phyloP scores from a whole-genome alignment of 140 eudicot species.

The Ambrosia hybrid region DNA sequence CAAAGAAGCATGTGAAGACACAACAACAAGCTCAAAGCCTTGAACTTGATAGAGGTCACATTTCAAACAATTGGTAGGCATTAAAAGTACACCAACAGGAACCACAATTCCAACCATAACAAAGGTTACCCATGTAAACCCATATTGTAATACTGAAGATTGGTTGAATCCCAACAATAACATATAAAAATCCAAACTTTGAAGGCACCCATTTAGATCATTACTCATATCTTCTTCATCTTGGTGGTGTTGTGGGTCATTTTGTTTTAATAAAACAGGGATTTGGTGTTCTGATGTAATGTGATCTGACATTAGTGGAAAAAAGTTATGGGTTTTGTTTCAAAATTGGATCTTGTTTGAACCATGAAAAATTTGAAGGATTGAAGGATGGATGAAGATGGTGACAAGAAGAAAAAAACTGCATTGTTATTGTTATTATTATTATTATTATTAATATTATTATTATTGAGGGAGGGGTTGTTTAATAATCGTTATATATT shows the following conservation, averaged over 20 bases:
- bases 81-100: conserved; percentile 50
- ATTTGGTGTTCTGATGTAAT: conserved; percentile 14
- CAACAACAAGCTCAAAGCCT: conserved; percentile 67
- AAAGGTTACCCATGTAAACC: conserved; percentile 60
- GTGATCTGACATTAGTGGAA: conserved; percentile 25
- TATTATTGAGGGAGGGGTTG: neutral
- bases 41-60: conserved; percentile 69
- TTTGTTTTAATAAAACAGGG: neutral
- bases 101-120: conserved; percentile 49
- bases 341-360: too few relatives aligned
- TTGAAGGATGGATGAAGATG: neutral
- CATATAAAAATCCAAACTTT: conserved; percentile 42
- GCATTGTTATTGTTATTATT: too few relatives aligned
- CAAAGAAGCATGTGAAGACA: conserved; percentile 67
- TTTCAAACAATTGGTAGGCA: conserved; percentile 49
- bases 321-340: conserved; percentile 5
- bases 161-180: conserved; percentile 63
- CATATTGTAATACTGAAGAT: conserved; percentile 36
- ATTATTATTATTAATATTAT: neutral
- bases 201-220: conserved; percentile 52
- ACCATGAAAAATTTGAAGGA: too few relatives aligned
- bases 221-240: conserved; percentile 26
- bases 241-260: neutral
- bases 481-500: conserved; percentile 3
- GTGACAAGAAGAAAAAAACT: conserved; percentile 13